These are phyloP conservation scores for Ganoderma boninense DNA, from an alignment of 1,284 basidiomycete genomes.

Conservation along the genomic window DNA sequence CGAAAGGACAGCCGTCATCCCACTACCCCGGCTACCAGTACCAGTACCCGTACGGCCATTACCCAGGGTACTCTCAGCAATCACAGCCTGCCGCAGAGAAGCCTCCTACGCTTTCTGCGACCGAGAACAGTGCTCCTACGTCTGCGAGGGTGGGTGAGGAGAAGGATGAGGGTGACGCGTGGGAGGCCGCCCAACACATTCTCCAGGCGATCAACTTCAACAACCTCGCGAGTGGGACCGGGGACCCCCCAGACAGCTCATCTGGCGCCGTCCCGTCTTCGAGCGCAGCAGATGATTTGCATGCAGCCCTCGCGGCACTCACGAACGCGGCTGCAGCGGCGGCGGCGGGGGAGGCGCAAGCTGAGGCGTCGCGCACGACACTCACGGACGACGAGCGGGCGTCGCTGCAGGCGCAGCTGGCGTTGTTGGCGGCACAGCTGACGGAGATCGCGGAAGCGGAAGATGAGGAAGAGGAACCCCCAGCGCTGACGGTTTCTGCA, in stretches of 20 bases:
- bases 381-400: slow-evolving; percentile 57
- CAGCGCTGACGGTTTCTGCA: not conserved
- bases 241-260: not conserved
- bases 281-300: slow-evolving; percentile 28
- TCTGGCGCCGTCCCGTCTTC: slow-evolving; percentile 14
- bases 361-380: slow-evolving; percentile 27
- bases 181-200: slow-evolving; percentile 80
- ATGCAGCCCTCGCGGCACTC: slow-evolving; percentile 19
- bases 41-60: slow-evolving; percentile 33
- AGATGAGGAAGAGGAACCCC: slow-evolving; percentile 39
- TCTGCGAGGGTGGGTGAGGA: slow-evolving; percentile 29
- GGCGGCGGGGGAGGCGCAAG: slow-evolving; percentile 13
- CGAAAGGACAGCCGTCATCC: slow-evolving; percentile 19
- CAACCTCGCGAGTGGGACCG: slow-evolving; percentile 40
- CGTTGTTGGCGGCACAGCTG: slow-evolving; percentile 68
- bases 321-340: slow-evolving; percentile 19
- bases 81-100: slow-evolving; percentile 22
- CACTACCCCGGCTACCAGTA: slow-evolving; percentile 37
- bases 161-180: slow-evolving; percentile 59
- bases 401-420: slow-evolving; percentile 68
- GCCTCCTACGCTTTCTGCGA: not conserved
- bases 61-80: slow-evolving; percentile 37
- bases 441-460: slow-evolving; percentile 60
- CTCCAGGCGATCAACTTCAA: slow-evolving; percentile 79
- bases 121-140: slow-evolving; percentile 12